Conservation (phyloP, 2,329 filamentous ascomycete genomes). For the Alternaria sp. region DNA sequence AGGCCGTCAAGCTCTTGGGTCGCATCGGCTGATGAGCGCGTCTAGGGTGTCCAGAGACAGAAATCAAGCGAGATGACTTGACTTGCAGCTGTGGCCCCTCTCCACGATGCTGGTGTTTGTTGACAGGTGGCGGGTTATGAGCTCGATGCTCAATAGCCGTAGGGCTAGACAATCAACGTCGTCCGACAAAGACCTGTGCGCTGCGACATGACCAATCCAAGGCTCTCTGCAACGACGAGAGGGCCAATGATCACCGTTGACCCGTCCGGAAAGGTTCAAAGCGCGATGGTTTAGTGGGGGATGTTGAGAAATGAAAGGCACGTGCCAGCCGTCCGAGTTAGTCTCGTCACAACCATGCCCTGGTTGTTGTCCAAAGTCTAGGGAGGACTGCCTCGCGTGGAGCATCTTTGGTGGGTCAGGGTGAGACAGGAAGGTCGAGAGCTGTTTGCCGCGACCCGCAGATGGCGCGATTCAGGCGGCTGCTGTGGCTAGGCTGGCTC, state of each 20-base stretch:
- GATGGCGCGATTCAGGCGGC: slow-evolving; percentile 15
- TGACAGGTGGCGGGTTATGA: slow-evolving; percentile 4
- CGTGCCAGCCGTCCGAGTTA: not conserved
- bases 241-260: slow-evolving; percentile 18
- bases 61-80: slow-evolving; percentile 11
- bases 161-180: slow-evolving; percentile 19
- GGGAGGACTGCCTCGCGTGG: slow-evolving; percentile 13
- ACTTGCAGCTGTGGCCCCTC: slow-evolving; percentile 15
- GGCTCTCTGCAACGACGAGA: slow-evolving; percentile 7
- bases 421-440: slow-evolving; percentile 14
- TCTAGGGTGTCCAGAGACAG: slow-evolving; percentile 4
- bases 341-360: not conserved
- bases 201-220: slow-evolving; percentile 41
- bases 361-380: slow-evolving; percentile 1
- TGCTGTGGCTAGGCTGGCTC: slow-evolving; percentile 8
- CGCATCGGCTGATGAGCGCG: slow-evolving; percentile 16
- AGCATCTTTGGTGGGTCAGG: slow-evolving; percentile 8
- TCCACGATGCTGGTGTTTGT: slow-evolving; percentile 5
- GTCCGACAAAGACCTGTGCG: slow-evolving; percentile 25
- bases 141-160: slow-evolving; percentile 26
- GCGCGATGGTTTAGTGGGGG: slow-evolving; percentile 5
- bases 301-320: slow-evolving; percentile 14
- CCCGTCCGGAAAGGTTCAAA: slow-evolving; percentile 9
- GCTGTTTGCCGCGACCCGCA: slow-evolving; percentile 20
- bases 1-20: slow-evolving; percentile 17